Evolutionary conservation across 1,284 basidiomycete species (phyloP).

Genomic region (Uromyces viciae-fabae): DNA sequence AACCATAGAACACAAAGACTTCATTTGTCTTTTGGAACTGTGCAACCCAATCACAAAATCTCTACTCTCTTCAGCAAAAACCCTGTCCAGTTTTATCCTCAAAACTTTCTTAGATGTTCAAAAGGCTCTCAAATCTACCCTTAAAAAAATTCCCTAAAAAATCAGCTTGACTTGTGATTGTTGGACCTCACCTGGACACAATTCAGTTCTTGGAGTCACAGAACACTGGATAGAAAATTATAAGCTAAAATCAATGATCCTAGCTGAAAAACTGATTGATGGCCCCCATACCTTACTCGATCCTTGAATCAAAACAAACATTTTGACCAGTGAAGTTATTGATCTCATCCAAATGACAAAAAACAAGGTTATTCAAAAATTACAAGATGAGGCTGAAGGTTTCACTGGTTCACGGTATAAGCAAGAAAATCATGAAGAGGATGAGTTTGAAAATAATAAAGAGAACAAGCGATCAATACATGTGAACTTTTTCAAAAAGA

Average conservation of each 20-base stretch:
- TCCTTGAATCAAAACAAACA: neutral
- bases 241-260: neutral
- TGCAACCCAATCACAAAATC: neutral
- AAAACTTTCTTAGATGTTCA: neutral
- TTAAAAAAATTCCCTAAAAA: neutral
- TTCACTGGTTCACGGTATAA: neutral
- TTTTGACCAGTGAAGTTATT: neutral
- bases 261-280: neutral
- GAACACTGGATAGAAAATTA: neutral
- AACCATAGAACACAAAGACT: neutral
- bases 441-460: neutral
- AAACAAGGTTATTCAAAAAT: neutral
- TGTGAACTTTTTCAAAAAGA: slow-evolving; percentile 12
- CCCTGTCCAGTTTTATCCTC: neutral
- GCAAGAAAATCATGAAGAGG: neutral
- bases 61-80: neutral
- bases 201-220: neutral
- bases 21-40: neutral
- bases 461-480: no score
- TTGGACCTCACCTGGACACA: neutral
- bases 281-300: neutral
- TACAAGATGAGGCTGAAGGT: neutral
- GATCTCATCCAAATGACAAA: neutral
- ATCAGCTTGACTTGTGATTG: neutral
- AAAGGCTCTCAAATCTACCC: neutral